A percentile compares a stretch with the other conserved stretches of the same genome.
phyloP scores from a whole-genome alignment of 2,329 filamentous ascomycete genomes.

The Aspergillus tamarii region DNA sequence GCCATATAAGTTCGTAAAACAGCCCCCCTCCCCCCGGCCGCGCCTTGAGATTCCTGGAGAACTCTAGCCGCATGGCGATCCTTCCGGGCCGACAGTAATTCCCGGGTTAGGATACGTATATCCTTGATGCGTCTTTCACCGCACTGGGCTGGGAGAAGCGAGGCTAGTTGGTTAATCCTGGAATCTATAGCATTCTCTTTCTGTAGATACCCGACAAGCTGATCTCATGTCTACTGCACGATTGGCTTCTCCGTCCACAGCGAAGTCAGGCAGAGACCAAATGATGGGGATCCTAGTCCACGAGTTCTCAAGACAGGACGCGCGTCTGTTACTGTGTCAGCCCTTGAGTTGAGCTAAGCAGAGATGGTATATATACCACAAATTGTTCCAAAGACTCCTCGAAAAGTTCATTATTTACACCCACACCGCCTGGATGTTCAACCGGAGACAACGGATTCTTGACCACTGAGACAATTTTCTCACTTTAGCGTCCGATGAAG shows the following conservation, averaged over 20 bases:
- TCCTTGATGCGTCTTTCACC: background rate
- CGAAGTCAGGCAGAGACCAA: background rate
- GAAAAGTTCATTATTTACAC: conserved; percentile 68
- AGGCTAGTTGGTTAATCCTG: background rate
- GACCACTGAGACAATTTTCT: conserved; percentile 52
- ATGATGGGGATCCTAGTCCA: background rate
- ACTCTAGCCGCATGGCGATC: background rate
- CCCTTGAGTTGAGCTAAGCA: conserved; percentile 7
- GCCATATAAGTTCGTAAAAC: background rate
- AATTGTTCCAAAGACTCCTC: conserved; percentile 60
- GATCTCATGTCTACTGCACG: background rate
- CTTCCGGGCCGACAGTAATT: background rate
- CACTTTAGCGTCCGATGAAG: background rate
- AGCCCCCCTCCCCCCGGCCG: background rate
- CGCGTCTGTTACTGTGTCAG: conserved; percentile 34
- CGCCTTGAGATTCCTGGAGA: background rate
- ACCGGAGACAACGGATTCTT: conserved; percentile 66
- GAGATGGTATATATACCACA: conserved; percentile 43
- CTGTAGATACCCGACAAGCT: background rate
- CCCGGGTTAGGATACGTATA: background rate
- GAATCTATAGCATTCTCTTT: background rate
- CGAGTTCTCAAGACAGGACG: conserved; percentile 31
- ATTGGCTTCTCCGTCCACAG: background rate
- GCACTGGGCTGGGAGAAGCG: background rate
- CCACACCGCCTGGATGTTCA: conserved; percentile 64